phyloP scores from a whole-genome alignment of 2,329 filamentous ascomycete genomes.

The Talaromyces atroroseus region DNA sequence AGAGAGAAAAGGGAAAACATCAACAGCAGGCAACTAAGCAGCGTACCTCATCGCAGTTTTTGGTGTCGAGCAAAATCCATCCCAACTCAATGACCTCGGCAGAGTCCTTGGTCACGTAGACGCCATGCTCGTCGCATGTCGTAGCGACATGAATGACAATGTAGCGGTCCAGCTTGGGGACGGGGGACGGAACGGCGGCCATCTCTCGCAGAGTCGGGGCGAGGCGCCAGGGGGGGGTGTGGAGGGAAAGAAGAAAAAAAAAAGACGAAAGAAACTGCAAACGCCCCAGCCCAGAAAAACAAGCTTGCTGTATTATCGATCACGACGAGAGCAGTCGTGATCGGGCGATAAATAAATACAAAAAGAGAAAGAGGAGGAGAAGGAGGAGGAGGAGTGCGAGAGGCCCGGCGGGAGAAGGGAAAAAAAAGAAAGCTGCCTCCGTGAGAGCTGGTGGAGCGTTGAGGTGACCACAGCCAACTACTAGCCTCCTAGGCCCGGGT shows the following conservation, averaged over 20 bases:
- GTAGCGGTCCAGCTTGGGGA: slow-evolving; percentile 84
- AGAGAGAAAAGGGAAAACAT: slow-evolving; percentile 8
- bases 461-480: slow-evolving; percentile 19
- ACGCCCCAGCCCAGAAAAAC: slow-evolving; percentile 13
- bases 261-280: slow-evolving; percentile 8
- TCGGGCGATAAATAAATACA: slow-evolving; percentile 10
- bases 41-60: slow-evolving; percentile 84
- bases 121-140: slow-evolving; percentile 97
- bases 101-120: slow-evolving; percentile 98
- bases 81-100: slow-evolving; percentile 98
- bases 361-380: slow-evolving; percentile 11
- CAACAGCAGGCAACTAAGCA: not conserved
- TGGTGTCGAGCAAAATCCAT: slow-evolving; percentile 92
- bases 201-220: slow-evolving; percentile 26
- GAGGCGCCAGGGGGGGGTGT: slow-evolving; percentile 10
- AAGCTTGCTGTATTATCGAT: slow-evolving; percentile 12
- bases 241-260: slow-evolving; percentile 10
- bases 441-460: slow-evolving; percentile 25
- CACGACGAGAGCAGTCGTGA: slow-evolving; percentile 15
- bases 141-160: slow-evolving; percentile 98
- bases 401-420: slow-evolving; percentile 17
- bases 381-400: slow-evolving; percentile 11
- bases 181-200: slow-evolving; percentile 46
- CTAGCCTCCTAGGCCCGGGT: slow-evolving; percentile 5
- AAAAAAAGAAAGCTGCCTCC: slow-evolving; percentile 16